Evolutionary conservation across 371 early-diverging fungal species (phyloP).

Genomic region (Apophysomyces variabilis): DNA sequence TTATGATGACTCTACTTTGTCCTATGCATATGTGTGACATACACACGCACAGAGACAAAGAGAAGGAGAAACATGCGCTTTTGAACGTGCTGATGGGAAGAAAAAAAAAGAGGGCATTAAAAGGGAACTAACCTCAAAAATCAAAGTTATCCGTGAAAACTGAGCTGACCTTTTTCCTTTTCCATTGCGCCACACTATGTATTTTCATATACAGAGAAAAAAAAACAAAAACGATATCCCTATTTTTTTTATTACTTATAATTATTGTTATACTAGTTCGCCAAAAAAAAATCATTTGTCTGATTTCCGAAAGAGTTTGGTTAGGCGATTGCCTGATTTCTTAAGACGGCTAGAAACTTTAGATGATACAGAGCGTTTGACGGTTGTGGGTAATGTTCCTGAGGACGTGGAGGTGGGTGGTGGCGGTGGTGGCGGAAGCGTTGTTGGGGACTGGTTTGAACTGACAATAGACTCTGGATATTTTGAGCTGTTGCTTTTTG

Average conservation of each 20-base stretch:
- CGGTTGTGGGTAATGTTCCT: neutral
- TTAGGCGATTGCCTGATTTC: constrained; percentile 5
- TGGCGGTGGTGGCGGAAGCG: neutral
- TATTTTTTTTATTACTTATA: no score
- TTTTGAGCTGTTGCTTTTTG: neutral
- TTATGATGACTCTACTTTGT: no score
- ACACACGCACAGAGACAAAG: no score
- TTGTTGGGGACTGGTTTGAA: neutral
- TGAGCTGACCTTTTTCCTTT: no score
- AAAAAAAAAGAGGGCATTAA: no score
- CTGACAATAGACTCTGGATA: neutral
- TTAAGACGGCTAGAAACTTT: constrained; percentile 7
- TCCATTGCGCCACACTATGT: no score
- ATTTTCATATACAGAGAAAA: neutral
- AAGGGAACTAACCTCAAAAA: no score
- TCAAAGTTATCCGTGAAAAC: no score
- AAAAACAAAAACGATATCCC: neutral
- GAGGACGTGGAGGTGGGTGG: neutral
- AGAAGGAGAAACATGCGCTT: no score
- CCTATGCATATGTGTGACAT: no score
- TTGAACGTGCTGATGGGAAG: no score
- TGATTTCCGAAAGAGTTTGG: constrained; percentile 9
- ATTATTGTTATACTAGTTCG: neutral
- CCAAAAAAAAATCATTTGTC: neutral
- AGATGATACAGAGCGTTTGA: constrained; percentile 2